Conservation (phyloP, 345 rosid genomes). For the Eucalyptus urophylla region DNA sequence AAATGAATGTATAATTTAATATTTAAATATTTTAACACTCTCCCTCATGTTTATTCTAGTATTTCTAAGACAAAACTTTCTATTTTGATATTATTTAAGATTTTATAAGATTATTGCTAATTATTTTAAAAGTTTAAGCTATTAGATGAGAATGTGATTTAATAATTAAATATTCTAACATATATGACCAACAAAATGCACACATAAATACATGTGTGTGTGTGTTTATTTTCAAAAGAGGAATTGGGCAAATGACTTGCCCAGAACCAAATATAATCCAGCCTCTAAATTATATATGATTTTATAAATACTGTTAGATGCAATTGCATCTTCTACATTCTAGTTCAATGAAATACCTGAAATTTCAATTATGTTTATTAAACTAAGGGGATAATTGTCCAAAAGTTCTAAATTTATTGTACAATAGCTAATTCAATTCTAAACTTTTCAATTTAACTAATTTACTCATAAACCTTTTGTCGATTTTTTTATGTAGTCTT, state of each 20-base stretch:
- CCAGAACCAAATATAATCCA: neutral
- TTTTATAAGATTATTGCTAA: no score
- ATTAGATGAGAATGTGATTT: fast-evolving
- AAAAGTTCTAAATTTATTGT: no score
- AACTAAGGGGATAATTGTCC: neutral
- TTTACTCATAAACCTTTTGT: neutral
- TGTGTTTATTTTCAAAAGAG: neutral
- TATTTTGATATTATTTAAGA: no score
- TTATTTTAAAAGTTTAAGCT: no score
- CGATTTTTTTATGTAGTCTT: no score
- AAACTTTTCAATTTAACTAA: no score
- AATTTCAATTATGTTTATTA: neutral
- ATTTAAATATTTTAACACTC: no score
- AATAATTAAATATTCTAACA: no score
- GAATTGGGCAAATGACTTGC: neutral
- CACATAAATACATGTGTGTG: no score
- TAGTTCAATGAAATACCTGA: neutral
- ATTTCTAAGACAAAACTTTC: no score
- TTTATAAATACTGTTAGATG: neutral
- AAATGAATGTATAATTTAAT: no score
- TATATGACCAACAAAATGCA: neutral
- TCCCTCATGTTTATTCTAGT: no score
- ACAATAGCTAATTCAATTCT: fast-evolving
- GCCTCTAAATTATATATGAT: neutral
- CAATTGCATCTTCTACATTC: neutral